Conservation (phyloP, 106 monocot genomes). For the Dendrobium nobile region DNA sequence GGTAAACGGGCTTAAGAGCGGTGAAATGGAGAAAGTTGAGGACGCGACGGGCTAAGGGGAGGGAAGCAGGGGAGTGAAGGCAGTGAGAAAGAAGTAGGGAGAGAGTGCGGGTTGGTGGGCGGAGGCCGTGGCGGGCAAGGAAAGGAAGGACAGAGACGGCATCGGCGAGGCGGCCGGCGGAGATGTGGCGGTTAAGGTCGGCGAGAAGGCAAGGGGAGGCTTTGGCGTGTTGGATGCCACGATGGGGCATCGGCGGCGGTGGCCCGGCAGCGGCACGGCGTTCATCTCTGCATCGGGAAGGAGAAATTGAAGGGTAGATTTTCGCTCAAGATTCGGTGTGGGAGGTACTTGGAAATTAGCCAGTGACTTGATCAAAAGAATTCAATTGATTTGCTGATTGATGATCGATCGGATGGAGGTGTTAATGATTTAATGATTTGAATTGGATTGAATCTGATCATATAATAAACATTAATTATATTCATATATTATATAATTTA, state of each 20-base stretch:
- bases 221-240: constrained; percentile 1
- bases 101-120: constrained; percentile 26
- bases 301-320: neutral
- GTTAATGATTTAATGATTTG: too few relatives aligned
- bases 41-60: constrained; percentile 28
- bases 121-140: constrained; percentile 45
- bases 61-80: constrained; percentile 21
- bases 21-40: constrained; percentile 40
- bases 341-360: too few relatives aligned
- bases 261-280: neutral
- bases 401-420: too few relatives aligned
- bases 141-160: constrained; percentile 39
- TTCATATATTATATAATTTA: too few relatives aligned
- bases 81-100: constrained; percentile 47
- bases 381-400: too few relatives aligned
- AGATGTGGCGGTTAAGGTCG: constrained; percentile 31
- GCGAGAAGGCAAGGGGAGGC: constrained; percentile 34
- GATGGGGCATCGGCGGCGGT: constrained; percentile 28
- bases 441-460: too few relatives aligned
- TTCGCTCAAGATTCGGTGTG: too few relatives aligned
- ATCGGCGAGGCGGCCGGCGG: constrained; percentile 16
- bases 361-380: too few relatives aligned
- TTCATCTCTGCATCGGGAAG: constrained; percentile 3
- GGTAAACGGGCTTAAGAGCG: constrained; percentile 18
- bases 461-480: too few relatives aligned